Evolutionary conservation across 169 alveolate species (phyloP).

Genomic region (Plasmodium gonderi): DNA sequence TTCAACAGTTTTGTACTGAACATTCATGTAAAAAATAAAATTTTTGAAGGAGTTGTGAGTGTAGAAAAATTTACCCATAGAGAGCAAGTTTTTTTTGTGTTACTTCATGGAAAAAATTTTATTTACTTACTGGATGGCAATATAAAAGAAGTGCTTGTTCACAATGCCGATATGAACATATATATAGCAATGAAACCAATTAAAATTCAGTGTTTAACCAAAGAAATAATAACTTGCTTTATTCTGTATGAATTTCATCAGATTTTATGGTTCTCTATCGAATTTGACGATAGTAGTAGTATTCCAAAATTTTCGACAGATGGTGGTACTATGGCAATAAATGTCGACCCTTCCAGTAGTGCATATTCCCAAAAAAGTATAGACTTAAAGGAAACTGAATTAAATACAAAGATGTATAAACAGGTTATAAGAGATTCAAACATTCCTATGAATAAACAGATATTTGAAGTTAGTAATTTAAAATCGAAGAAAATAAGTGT

Average conservation of each 20-base stretch:
- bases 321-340: no score
- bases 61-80: background rate
- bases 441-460: no score
- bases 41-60: background rate
- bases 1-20: background rate
- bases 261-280: conserved; percentile 36
- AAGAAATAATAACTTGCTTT: conserved; percentile 10
- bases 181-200: background rate
- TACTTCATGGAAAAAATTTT: background rate
- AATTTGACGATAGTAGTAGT: no score
- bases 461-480: background rate
- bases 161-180: background rate
- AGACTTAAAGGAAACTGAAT: background rate
- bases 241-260: conserved; percentile 30
- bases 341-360: background rate
- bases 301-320: no score
- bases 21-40: background rate
- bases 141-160: background rate
- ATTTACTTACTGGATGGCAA: conserved; percentile 8
- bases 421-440: no score
- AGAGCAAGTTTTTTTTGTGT: background rate
- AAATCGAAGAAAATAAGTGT: background rate
- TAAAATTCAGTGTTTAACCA: conserved; percentile 3
- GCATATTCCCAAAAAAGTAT: background rate
- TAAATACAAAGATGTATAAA: background rate